Evolutionary conservation across 148 eudicot species (phyloP), one percentile per base, ranked within the genome.

Genomic region (Linanthus parryae): DNA sequence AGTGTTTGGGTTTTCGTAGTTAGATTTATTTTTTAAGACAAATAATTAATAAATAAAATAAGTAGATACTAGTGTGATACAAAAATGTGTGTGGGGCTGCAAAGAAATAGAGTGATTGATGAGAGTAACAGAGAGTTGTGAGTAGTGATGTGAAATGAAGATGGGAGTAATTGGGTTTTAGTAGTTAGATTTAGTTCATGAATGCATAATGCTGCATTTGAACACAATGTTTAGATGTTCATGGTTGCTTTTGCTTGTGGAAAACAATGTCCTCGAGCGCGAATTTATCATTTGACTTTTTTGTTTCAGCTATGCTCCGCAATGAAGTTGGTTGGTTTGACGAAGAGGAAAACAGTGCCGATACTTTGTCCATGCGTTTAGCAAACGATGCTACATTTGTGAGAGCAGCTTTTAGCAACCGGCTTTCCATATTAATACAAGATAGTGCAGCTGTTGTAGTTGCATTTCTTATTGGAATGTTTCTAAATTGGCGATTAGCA

Each of bases 311-410:
- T 27, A 92, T 92, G 96, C 69, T 92, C 55, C 80, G 98, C 25
- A 92, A 87, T 71, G 98, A 92, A 84, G 87, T 82, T 60, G 98
- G 98, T 63, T 92, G 98, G 98, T 92, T 92, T 75, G 98, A 92
- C 68, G 95, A 81, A 22, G 98, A 92, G 70, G 98, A 84, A 42
- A 92, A 87, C 57, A 87, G 90, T 72, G 94, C 96, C 45, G 98
- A 92, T 70, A 92, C 79, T 52, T 69, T 92, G 47, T 92, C 98
- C 35, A 92, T 92, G 96, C 95, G 96, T 43, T 76, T 92, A 64
- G 98, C 98, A 48, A 92, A 92, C 68, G 98, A 92, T 77, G 98
- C 98, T 14, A 92, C 98, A 40, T 92, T 92, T 79, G 98, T 92
- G 36, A 84, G 98, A 75, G 98, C 98, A 71, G 95, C 98, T 65